Conservation (phyloP, 78 protist genomes). For the Dictyostelium intermedium region DNA sequence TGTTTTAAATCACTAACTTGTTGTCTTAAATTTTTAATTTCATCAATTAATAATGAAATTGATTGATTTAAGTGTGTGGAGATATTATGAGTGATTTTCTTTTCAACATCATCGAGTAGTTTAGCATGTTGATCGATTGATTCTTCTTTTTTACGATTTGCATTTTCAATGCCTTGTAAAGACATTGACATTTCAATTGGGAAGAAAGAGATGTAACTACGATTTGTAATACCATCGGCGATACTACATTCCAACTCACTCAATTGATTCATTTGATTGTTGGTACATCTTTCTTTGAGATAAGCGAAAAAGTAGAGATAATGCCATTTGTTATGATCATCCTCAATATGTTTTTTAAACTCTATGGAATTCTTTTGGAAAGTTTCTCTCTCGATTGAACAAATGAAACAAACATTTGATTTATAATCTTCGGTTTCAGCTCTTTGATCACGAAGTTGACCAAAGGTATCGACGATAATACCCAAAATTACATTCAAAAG, state of each 20-base stretch:
- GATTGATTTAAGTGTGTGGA: conserved; percentile 29
- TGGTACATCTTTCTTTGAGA: conserved; percentile 60
- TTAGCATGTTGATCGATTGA: not conserved
- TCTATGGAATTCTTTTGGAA: conserved; percentile 81
- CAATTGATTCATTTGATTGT: conserved; percentile 39
- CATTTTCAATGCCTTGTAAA: conserved; percentile 15
- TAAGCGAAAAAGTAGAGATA: conserved; percentile 80
- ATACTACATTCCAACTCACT: conserved; percentile 33
- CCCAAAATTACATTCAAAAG: conserved; percentile 73
- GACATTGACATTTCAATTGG: conserved; percentile 67
- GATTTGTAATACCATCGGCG: conserved; percentile 2
- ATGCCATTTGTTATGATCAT: conserved; percentile 84
- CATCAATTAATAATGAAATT: conserved; percentile 25
- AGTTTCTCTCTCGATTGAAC: conserved; percentile 78
- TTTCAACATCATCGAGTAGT: conserved; percentile 37
- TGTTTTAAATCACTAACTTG: conserved; percentile 32
- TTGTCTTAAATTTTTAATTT: conserved; percentile 29
- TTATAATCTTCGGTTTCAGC: conserved; percentile 42
- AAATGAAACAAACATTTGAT: conserved; percentile 64
- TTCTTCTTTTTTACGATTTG: not conserved
- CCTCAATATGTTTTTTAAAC: conserved; percentile 66
- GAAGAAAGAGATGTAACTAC: conserved; percentile 28
- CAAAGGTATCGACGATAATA: conserved; percentile 84
- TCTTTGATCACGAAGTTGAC: conserved; percentile 67
- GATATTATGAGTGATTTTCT: not conserved